Evolutionary conservation across 164 flowering plant genomes (phyloP).

Genomic region (Magnolia officinalis): DNA sequence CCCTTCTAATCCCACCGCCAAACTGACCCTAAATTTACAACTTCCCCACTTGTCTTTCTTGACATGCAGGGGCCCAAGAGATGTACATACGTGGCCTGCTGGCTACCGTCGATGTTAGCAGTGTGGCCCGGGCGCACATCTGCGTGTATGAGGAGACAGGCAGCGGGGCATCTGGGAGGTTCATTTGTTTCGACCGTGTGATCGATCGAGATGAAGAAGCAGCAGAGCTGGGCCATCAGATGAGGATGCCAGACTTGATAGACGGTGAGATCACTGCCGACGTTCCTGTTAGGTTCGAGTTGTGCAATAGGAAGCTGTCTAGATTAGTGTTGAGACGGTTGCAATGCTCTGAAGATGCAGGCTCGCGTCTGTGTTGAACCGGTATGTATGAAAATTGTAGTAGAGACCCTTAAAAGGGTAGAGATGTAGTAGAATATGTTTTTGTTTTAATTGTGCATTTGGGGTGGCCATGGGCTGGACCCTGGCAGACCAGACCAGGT

Average conservation of each 20-base stretch:
- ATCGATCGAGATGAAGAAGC: conserved; percentile 38
- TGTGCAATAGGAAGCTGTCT: conserved; percentile 47
- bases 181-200: conserved; percentile 54
- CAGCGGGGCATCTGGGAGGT: conserved; percentile 50
- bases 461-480: too few species aligned
- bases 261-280: conserved; percentile 6
- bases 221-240: conserved; percentile 32
- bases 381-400: too few species aligned
- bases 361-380: not conserved
- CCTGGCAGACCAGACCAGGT: too few species aligned
- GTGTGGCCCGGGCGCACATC: conserved; percentile 60
- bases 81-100: conserved; percentile 53
- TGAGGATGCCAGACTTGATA: conserved; percentile 30
- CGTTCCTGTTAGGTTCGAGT: conserved; percentile 10
- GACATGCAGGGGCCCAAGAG: conserved; percentile 39
- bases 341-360: not conserved
- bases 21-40: too few species aligned
- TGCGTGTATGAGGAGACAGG: conserved; percentile 51
- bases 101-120: conserved; percentile 52
- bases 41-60: not conserved
- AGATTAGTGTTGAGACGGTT: conserved; percentile 28
- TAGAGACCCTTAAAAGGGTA: too few species aligned
- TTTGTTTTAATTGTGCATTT: too few species aligned
- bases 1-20: too few species aligned
- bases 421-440: too few species aligned